These are phyloP conservation scores for Vickermania ingenoplastis DNA, from an alignment of 208 protist species.

Conservation along the genomic window DNA sequence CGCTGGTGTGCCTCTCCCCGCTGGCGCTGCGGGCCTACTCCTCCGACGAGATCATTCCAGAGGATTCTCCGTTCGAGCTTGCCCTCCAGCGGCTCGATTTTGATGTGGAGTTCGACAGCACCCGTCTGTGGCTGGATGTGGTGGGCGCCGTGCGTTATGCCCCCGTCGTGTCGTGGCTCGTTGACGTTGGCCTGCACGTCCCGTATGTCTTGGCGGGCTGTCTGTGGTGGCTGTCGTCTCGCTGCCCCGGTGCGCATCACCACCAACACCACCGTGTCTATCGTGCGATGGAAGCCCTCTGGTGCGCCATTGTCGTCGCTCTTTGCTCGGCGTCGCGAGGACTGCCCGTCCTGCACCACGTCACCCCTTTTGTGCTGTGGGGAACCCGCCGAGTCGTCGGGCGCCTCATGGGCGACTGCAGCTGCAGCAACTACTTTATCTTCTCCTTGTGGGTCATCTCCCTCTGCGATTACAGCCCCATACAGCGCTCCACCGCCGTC, in stretches of 20 bases:
- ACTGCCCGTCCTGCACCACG: slow-evolving; percentile 36
- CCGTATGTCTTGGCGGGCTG: neutral
- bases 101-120: neutral
- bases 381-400: neutral
- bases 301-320: slow-evolving; percentile 1
- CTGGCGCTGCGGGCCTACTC: neutral
- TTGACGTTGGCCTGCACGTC: too few species aligned
- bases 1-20: neutral
- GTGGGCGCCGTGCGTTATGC: neutral
- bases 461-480: neutral
- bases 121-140: neutral
- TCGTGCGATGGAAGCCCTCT: neutral
- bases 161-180: neutral
- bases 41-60: neutral
- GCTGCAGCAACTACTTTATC: neutral
- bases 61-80: neutral
- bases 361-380: slow-evolving; percentile 21
- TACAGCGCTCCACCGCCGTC: neutral
- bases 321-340: slow-evolving; percentile 16
- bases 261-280: neutral
- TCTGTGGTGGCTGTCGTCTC: neutral
- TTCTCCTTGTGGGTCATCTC: neutral
- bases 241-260: neutral
- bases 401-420: neutral
- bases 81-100: neutral